Conservation (phyloP, 768 basidiomycete genomes). For the Amanita pallidorosea region DNA sequence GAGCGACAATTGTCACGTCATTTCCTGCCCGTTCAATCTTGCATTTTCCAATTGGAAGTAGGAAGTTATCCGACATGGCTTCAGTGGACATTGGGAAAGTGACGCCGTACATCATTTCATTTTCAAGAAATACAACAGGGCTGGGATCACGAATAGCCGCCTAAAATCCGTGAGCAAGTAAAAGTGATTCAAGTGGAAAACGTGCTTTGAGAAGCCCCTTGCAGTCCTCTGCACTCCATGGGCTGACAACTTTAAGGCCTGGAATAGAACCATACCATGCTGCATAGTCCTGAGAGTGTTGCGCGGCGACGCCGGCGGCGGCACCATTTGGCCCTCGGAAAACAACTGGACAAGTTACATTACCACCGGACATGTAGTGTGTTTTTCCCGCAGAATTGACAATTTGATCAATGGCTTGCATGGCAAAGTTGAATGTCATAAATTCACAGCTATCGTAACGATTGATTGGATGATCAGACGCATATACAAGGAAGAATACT, state of each 20-base stretch:
- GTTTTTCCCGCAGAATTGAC: conserved; percentile 99
- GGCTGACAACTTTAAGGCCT: conserved; percentile 94
- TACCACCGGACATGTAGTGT: conserved; percentile 99
- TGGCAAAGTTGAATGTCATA: conserved; percentile 99
- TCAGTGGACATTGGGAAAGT: conserved; percentile 94
- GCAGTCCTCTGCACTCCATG: conserved; percentile 98
- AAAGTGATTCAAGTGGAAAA: background rate
- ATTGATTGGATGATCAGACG: background rate
- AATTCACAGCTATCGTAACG: conserved; percentile 75
- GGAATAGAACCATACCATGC: conserved; percentile 92
- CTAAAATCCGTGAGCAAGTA: conserved; percentile 23
- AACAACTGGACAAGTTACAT: conserved; percentile 95
- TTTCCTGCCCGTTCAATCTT: conserved; percentile 90
- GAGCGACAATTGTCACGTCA: conserved; percentile 93
- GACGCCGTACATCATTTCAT: conserved; percentile 98
- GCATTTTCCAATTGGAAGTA: conserved; percentile 94
- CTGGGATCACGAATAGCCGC: conserved; percentile 97
- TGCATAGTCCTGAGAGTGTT: conserved; percentile 97
- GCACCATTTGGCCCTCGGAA: conserved; percentile 99
- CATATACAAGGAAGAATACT: conserved; percentile 12
- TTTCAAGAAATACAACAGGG: conserved; percentile 97
- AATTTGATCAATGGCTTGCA: conserved; percentile 99
- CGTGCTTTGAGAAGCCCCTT: conserved; percentile 91
- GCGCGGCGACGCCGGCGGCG: conserved; percentile 91
- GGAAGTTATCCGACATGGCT: conserved; percentile 91